phyloP scores from a whole-genome alignment of 192 early-diverging fungal genomes.

The Coemansia sp. region DNA sequence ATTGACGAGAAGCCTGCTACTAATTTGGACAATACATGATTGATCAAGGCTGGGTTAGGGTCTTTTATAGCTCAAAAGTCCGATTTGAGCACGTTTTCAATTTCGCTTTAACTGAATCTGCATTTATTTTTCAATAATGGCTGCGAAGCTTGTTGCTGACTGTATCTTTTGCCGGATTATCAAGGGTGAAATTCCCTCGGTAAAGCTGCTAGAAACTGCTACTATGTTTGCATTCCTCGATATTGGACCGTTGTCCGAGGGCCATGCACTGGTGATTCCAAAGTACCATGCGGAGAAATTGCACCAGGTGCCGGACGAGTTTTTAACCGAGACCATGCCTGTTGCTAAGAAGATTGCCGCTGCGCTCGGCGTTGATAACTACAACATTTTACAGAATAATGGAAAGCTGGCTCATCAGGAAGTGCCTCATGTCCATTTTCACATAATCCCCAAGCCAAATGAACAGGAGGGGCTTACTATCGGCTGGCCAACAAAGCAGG shows the following conservation, averaged over 20 bases:
- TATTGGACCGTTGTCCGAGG: conserved; percentile 72
- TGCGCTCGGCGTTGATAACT: conserved; percentile 71
- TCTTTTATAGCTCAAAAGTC: too few species aligned
- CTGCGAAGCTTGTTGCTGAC: conserved; percentile 36
- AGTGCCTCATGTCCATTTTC: conserved; percentile 94
- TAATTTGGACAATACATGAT: background rate
- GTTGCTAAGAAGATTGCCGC: conserved; percentile 86
- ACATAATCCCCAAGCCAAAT: conserved; percentile 72
- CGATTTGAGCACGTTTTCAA: too few species aligned
- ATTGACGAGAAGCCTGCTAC: too few species aligned
- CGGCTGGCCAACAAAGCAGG: conserved; percentile 62
- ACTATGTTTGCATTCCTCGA: conserved; percentile 80
- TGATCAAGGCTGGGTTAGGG: too few species aligned
- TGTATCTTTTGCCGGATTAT: conserved; percentile 96
- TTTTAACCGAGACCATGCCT: conserved; percentile 79
- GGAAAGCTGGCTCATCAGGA: conserved; percentile 73
- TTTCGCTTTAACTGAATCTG: background rate
- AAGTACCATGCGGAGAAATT: conserved; percentile 79
- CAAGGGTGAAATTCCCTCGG: conserved; percentile 79
- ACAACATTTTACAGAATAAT: conserved; percentile 94
- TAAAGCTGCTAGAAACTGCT: conserved; percentile 82
- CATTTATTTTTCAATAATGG: conserved; percentile 21
- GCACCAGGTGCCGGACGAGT: conserved; percentile 86
- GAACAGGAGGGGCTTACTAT: conserved; percentile 69
- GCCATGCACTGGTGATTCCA: conserved; percentile 62